These are phyloP conservation scores for Epichloe aotearoae DNA, from an alignment of 2,329 filamentous ascomycete genomes.

Conservation along the genomic window DNA sequence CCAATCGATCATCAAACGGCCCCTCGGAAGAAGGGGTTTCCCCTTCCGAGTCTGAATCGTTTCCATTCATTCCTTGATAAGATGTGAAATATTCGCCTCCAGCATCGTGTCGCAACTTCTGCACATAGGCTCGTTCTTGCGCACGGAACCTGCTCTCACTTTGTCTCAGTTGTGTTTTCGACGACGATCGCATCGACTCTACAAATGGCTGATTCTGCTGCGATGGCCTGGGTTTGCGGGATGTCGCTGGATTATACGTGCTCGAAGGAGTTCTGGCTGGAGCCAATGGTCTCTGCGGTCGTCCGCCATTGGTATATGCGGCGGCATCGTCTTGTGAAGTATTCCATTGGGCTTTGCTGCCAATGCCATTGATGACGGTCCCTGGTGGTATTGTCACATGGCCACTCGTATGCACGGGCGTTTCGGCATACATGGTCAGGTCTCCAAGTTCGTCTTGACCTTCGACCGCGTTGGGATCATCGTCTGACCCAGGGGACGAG, in stretches of 20 bases:
- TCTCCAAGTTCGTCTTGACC: conserved; percentile 35
- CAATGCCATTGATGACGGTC: conserved; percentile 27
- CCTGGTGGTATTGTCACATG: conserved; percentile 28
- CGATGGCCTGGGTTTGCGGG: conserved; percentile 32
- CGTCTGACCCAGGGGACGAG: conserved; percentile 15
- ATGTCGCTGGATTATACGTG: conserved; percentile 61
- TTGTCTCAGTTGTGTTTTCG: conserved; percentile 36
- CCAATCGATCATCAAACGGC: conserved; percentile 74
- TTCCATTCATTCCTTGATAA: conserved; percentile 44
- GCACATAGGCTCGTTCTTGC: conserved; percentile 87
- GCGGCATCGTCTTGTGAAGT: conserved; percentile 15
- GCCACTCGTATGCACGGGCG: conserved; percentile 25
- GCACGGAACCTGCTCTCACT: conserved; percentile 34
- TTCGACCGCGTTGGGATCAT: conserved; percentile 33
- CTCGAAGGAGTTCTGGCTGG: conserved; percentile 64
- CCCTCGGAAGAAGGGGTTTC: conserved; percentile 79
- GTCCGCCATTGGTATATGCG: conserved; percentile 20
- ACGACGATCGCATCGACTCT: conserved; percentile 34
- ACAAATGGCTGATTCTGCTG: conserved; percentile 23
- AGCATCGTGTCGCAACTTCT: conserved; percentile 70
- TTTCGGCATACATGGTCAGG: conserved; percentile 30
- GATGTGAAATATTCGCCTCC: conserved; percentile 56
- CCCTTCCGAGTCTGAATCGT: conserved; percentile 80
- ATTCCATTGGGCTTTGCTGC: conserved; percentile 26
- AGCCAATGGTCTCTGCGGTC: conserved; percentile 53